Base-by-base conservation (phyloP, 202 grass and related monocot genomes). In the Saccharum hybrid region DNA sequence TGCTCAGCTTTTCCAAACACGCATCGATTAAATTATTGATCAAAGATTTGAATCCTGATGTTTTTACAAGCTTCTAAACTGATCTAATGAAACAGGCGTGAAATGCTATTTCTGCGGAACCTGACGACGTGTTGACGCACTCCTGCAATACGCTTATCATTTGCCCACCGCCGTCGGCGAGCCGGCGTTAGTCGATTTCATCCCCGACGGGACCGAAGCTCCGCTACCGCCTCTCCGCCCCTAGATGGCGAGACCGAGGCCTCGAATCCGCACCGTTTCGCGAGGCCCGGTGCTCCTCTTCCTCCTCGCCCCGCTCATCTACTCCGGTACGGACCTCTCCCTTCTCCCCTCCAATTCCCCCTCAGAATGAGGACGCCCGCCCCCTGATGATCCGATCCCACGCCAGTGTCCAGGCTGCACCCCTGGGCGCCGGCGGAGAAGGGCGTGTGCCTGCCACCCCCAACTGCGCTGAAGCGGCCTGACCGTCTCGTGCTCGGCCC, bases 401-500 rank as follows among this genome's bases (percentile, higher is more conserved):
- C 36, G 78, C 37, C 83, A 96, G 96, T 94, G 1, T 92, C 78
- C 59, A 91, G 87, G 79, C 36, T 93, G 28, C 83, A 90, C 51
- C 72, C 42, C 30, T 87, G 79, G 93, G 76, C 69, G 43, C 74
- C 67, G 26, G 82, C 67, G 38, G 82, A 90, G 81, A 76, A 74
- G 46, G 26, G 71, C n/a, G 22, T 31, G 7, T 83, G 81, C 22
- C 15, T 83, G 22, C 81, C 81, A 0, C 72, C 81, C 14, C 73
- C 82, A 10, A 0, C 66, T 0, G 42, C n/a, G 6, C 23, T 22
- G 7, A 92, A 82, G 85, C 87, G 77, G 2, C 85, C 83, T 2
- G 76, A 90, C 85, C 86, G 15, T 43, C 81, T 98, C 41, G 78
- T 98, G 12, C 65, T 95, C 0, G 89, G 92, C 43, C 88, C 84